These are phyloP conservation scores for Candida odintsovae DNA, from an alignment of 805 yeast genomes.

Conservation along the genomic window DNA sequence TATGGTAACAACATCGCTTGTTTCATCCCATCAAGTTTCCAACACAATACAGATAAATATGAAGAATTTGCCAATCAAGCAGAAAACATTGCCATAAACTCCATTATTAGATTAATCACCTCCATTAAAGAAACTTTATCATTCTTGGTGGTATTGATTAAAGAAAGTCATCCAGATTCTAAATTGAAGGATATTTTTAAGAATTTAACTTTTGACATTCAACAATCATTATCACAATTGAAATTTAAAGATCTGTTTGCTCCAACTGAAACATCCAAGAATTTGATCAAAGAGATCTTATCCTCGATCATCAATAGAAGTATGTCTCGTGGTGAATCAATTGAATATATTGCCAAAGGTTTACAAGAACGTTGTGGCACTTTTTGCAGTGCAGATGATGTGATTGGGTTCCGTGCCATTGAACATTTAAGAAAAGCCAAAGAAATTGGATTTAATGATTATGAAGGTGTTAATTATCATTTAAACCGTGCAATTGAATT, in stretches of 20 bases:
- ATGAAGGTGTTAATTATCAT: constrained; percentile 61
- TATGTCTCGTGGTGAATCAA: constrained; percentile 87
- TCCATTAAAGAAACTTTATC: constrained; percentile 88
- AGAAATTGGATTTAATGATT: constrained; percentile 63
- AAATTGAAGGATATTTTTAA: constrained; percentile 58
- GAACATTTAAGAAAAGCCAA: constrained; percentile 88
- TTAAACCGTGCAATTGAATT: constrained; percentile 69
- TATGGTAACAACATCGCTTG: constrained; percentile 60
- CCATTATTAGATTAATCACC: constrained; percentile 66
- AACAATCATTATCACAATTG: constrained; percentile 58
- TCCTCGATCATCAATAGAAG: constrained; percentile 86
- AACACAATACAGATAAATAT: constrained; percentile 29
- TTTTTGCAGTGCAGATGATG: constrained; percentile 91
- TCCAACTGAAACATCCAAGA: constrained; percentile 46
- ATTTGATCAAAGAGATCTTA: constrained; percentile 76
- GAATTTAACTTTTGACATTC: constrained; percentile 62
- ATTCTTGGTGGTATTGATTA: constrained; percentile 73
- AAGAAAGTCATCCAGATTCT: constrained; percentile 45
- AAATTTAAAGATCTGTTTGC: constrained; percentile 75
- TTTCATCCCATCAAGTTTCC: constrained; percentile 49
- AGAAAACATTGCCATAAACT: constrained; percentile 81
- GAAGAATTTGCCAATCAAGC: constrained; percentile 78
- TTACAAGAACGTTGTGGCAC: constrained; percentile 92
- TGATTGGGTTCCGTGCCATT: constrained; percentile 86
- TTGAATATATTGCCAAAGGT: constrained; percentile 81